phyloP scores from a whole-genome alignment of 2,329 filamentous ascomycete species.

The Cercospora sojina region DNA sequence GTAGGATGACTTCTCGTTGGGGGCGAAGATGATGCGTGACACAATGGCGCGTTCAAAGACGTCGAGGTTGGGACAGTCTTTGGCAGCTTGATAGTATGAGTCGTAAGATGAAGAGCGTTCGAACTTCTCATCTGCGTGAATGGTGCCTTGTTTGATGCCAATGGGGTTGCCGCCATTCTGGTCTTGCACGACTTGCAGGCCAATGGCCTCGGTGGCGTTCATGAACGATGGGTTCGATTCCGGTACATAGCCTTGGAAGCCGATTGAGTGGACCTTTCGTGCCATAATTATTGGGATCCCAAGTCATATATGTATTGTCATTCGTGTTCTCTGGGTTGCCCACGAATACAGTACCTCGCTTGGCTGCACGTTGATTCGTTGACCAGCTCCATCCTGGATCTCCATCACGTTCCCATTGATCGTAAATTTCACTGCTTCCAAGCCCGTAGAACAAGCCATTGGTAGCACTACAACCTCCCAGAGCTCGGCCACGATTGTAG shows the following conservation, averaged over 20 bases:
- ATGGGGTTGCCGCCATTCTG: slow-evolving; percentile 18
- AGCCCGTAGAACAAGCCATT: slow-evolving; percentile 24
- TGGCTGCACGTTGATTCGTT: slow-evolving; percentile 13
- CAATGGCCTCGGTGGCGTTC: slow-evolving; percentile 20
- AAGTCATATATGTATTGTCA: slow-evolving; percentile 23
- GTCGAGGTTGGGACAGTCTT: slow-evolving; percentile 17
- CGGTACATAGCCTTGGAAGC: slow-evolving; percentile 23
- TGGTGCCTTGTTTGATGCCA: slow-evolving; percentile 24
- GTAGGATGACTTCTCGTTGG: neutral
- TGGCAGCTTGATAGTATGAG: slow-evolving; percentile 19
- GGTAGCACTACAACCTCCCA: slow-evolving; percentile 23
- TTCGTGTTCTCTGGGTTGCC: slow-evolving; percentile 22
- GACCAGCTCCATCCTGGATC: slow-evolving; percentile 23
- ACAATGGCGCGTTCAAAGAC: slow-evolving; percentile 19
- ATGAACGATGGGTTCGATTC: slow-evolving; percentile 22
- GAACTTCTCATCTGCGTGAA: slow-evolving; percentile 21
- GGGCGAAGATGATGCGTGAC: slow-evolving; percentile 17
- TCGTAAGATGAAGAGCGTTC: slow-evolving; percentile 20
- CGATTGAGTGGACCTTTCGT: slow-evolving; percentile 24
- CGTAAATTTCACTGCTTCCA: slow-evolving; percentile 15
- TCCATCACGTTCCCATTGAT: slow-evolving; percentile 21
- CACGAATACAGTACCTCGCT: slow-evolving; percentile 21
- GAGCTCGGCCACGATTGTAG: slow-evolving; percentile 22
- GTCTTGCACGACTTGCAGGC: slow-evolving; percentile 14
- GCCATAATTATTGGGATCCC: slow-evolving; percentile 21